These are phyloP conservation scores for Mucor piriformis DNA, from an alignment of 371 early-diverging fungal species.

Conservation along the genomic window DNA sequence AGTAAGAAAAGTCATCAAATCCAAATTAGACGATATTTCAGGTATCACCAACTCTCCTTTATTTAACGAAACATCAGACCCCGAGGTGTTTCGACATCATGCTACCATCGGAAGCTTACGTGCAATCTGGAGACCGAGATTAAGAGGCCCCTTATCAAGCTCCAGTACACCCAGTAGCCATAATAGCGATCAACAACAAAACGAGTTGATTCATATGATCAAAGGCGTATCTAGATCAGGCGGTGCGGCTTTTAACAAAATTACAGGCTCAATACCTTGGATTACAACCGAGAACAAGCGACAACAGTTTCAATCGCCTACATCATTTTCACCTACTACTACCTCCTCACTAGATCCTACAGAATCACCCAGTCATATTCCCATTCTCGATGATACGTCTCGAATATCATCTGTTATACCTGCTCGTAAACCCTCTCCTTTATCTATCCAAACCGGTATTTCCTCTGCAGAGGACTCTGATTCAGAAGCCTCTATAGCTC, in stretches of 20 bases:
- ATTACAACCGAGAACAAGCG: slow-evolving; percentile 8
- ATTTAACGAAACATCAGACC: slow-evolving; percentile 56
- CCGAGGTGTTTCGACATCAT: slow-evolving; percentile 63
- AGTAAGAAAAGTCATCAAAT: slow-evolving; percentile 62
- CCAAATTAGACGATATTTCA: slow-evolving; percentile 67
- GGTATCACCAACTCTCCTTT: slow-evolving; percentile 52
- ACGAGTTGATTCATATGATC: slow-evolving; percentile 32
- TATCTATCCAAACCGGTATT: neutral
- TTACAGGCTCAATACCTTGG: slow-evolving; percentile 37
- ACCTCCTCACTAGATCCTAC: neutral
- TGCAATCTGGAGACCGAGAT: slow-evolving; percentile 63
- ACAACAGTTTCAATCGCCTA: neutral
- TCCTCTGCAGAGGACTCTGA: neutral
- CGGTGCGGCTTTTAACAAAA: slow-evolving; percentile 44
- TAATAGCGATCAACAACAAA: slow-evolving; percentile 22
- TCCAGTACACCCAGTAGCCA: neutral
- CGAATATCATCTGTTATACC: neutral
- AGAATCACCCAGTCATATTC: neutral
- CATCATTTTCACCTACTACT: neutral
- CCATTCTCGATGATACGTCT: neutral
- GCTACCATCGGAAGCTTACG: slow-evolving; percentile 60
- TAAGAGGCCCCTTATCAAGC: slow-evolving; percentile 15
- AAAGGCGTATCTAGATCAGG: slow-evolving; percentile 42
- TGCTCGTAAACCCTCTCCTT: slow-evolving; percentile 5
- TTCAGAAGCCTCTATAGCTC: neutral